A percentile compares a stretch with the other conserved stretches of the same genome.
Conservation (phyloP, 2,329 filamentous ascomycete genomes). For the Mycosphaerella sp. region DNA sequence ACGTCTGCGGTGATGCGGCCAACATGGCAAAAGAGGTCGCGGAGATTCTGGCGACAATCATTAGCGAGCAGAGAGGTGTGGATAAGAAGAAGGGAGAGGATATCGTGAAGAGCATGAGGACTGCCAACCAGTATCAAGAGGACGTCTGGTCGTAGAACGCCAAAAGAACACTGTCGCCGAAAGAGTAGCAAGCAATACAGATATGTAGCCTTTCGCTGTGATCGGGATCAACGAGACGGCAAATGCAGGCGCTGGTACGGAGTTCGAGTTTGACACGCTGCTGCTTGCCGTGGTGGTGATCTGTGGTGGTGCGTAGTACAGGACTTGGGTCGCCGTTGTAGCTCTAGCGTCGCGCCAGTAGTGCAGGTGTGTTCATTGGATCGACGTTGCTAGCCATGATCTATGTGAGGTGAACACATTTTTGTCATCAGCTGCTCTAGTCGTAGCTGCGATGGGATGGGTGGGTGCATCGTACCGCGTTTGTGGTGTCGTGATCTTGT, state of each 20-base stretch:
- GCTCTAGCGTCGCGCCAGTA: too few species aligned
- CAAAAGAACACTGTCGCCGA: background rate
- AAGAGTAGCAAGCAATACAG: background rate
- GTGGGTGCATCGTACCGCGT: too few species aligned
- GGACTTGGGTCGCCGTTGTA: too few species aligned
- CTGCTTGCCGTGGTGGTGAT: background rate
- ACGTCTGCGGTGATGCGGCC: conserved; percentile 95
- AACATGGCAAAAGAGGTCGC: conserved; percentile 60
- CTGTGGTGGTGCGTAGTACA: too few species aligned
- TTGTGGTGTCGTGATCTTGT: too few species aligned
- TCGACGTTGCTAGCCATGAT: too few species aligned
- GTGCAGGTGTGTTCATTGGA: too few species aligned
- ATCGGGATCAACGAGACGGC: background rate
- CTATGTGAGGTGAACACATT: too few species aligned
- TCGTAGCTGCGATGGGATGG: too few species aligned
- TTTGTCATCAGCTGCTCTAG: too few species aligned
- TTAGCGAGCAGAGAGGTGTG: conserved; percentile 75
- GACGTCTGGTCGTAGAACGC: conserved; percentile 57
- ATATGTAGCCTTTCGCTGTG: background rate
- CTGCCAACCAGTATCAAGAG: conserved; percentile 92
- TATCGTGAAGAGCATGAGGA: conserved; percentile 93
- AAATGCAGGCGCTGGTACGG: background rate
- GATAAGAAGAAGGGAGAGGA: conserved; percentile 86
- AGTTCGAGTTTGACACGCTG: background rate
- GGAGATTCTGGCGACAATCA: conserved; percentile 75